Base-by-base conservation (phyloP, 2,329 filamentous ascomycete species). In the Neonectria ditissima region DNA sequence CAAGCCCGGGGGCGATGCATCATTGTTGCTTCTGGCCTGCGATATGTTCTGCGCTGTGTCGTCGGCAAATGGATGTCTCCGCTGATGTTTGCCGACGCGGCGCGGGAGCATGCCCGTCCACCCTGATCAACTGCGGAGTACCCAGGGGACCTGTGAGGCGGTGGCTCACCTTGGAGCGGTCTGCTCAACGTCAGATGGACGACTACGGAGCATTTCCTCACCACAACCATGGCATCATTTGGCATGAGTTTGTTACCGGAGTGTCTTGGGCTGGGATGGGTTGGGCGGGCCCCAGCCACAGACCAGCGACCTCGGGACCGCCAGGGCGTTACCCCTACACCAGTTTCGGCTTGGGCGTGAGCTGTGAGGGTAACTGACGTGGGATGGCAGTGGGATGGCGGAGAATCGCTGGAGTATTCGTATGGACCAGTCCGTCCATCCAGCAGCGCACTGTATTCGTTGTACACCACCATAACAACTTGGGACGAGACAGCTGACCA, bases 401-500 rank as follows among this genome's bases (percentile, higher is more conserved):
- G 55, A 55, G 61, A 59, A 55, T 53, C 34, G 13, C 32, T 28
- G 56, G 48, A 59, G 39, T 22, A 47, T 53, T 45, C 37, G 47
- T 52, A 48, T 41, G 41, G 44, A n/a, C 16, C 44, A 24, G 44
- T 26, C 34, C 34, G 34, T 37, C 34, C 34, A 37, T 37, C 24
- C 26, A 41, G n/a, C n/a, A 18, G 37, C 20, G 37, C 37, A 41
- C n/a, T 41, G 47, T 32, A 41, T 20, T 26, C 43, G 24, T 26
- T 22, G 24, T 47, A 47, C 48, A 51, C 48, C 55, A 57, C 20
- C 13, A 62, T 54, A 59, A 63, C 52, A 26, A 26, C 24, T 26
- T 55, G 63, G 47, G 59, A 62, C 63, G 47, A 43, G 56, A 62
- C 63, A 68, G 63, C 62, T 63, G 68, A 67, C 70, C 44, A 50